These are phyloP conservation scores for Fusarium scirpi DNA, from an alignment of 2,329 filamentous ascomycete species.

Conservation along the genomic window DNA sequence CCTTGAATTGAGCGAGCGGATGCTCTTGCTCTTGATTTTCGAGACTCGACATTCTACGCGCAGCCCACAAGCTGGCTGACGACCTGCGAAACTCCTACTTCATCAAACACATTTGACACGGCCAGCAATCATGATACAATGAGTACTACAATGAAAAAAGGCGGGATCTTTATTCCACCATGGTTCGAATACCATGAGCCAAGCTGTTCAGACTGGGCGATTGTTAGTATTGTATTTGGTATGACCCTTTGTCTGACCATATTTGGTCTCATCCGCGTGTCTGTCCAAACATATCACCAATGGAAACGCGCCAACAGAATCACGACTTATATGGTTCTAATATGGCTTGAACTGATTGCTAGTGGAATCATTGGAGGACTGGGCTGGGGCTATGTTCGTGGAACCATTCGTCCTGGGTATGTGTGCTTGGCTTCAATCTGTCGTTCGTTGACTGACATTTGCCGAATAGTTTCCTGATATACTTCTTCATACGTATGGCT, in stretches of 20 bases:
- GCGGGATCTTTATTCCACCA: constrained; percentile 42
- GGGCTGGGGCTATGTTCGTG: constrained; percentile 53
- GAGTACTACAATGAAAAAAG: constrained; percentile 42
- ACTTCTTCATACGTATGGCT: constrained; percentile 39
- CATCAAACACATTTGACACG: background rate
- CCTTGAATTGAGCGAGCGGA: background rate
- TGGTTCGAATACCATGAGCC: constrained; percentile 41
- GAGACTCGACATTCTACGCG: background rate
- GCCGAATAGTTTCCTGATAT: constrained; percentile 47
- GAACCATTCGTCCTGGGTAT: constrained; percentile 47
- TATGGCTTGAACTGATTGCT: constrained; percentile 56
- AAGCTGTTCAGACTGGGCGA: constrained; percentile 47
- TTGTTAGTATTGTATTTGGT: constrained; percentile 55
- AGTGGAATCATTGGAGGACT: constrained; percentile 52
- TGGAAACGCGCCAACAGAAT: constrained; percentile 50
- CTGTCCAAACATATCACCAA: constrained; percentile 52
- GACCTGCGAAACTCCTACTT: background rate
- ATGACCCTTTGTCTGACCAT: constrained; percentile 53
- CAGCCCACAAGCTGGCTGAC: background rate
- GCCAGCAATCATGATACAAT: constrained; percentile 41
- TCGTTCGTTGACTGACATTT: constrained; percentile 9
- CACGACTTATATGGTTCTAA: constrained; percentile 54
- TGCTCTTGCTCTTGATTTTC: background rate
- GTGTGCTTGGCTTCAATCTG: constrained; percentile 17
- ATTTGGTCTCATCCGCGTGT: constrained; percentile 51